Evolutionary conservation across 164 flowering plant genomes (phyloP), one percentile per base, ranked within the genome.

Genomic region (Nymphaea colorata): DNA sequence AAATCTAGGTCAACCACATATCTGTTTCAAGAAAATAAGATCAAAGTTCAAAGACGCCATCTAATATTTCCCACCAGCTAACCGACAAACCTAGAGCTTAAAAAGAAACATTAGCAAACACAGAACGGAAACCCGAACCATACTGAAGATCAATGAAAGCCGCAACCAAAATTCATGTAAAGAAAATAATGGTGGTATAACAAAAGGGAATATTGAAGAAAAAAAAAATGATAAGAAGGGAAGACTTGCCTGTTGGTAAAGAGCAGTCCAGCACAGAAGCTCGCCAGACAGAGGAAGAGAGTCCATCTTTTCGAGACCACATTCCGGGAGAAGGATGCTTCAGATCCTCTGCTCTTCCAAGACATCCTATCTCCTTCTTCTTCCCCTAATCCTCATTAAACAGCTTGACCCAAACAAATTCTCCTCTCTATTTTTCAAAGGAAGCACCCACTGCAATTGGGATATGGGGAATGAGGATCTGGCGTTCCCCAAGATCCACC

Each of bases 221-320:
- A 25, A 25, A 25, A 25, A 25, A 25, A 25, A 25, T 25, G 36
- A 25, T 25, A 3, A 7, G 44, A 59, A 5, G 36, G 18, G 59
- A 57, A 12, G 59, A 43, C 5, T 6, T 73, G 87, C 92, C 89
- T 84, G 82, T 76, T 81, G 62, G 92, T 83, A 85, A 89, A 86
- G 76, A 86, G 76, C 79, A 84, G 77, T 47, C 96, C 96, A 66
- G 78, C 84, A 69, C 86, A 86, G 78, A 89, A 89, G 75, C 96
- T 82, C 43, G 82, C 76, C 10, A 87, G 25, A 70, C 96, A 87
- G 42, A 89, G 81, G 64, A 86, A 75, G 66, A 86, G 66, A 41
- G 76, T 76, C 84, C 78, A 80, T 42, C 79, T 86, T 47, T 82
- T 72, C 2, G 94, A 68, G 4, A 82, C 62, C 36, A 75, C 69